phyloP scores from a whole-genome alignment of 768 basidiomycete genomes.

The Amanita muscaria region DNA sequence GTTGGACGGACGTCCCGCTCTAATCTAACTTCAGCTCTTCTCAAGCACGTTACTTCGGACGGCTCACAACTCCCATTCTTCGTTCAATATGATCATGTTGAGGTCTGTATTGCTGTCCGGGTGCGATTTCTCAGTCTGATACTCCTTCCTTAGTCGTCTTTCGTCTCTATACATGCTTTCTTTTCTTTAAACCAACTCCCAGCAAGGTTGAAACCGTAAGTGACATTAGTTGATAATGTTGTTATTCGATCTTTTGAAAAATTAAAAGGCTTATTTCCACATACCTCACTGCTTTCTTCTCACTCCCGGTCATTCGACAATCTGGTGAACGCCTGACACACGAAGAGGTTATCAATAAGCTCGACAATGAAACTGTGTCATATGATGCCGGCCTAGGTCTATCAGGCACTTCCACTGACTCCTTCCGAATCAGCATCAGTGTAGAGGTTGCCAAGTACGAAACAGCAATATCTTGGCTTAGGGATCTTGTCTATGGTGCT shows the following conservation, averaged over 20 bases:
- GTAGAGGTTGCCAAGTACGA: conserved; percentile 79
- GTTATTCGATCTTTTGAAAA: too few species aligned
- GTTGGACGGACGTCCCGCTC: conserved; percentile 30
- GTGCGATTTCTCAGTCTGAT: conserved; percentile 3
- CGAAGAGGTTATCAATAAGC: conserved; percentile 84
- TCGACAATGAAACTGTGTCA: conserved; percentile 86
- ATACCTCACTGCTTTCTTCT: conserved; percentile 82
- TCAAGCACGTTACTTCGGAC: conserved; percentile 58
- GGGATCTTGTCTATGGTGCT: conserved; percentile 67
- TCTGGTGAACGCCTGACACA: conserved; percentile 66
- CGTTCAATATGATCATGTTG: conserved; percentile 88
- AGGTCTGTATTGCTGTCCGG: conserved; percentile 35
- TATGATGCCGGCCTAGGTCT: conserved; percentile 71
- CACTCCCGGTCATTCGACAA: conserved; percentile 67
- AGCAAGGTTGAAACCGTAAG: conserved; percentile 67
- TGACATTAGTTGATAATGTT: conserved; percentile 7
- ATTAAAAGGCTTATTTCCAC: conserved; percentile 57
- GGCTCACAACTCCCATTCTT: conserved; percentile 72
- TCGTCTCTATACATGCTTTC: conserved; percentile 72
- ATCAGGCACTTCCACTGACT: conserved; percentile 61
- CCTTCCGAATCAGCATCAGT: conserved; percentile 67
- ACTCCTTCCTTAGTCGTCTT: conserved; percentile 63
- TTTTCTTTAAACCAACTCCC: conserved; percentile 73
- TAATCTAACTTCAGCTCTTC: conserved; percentile 32
- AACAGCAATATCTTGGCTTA: conserved; percentile 76